These are phyloP conservation scores for Prunella vulgaris DNA, from an alignment of 257 asterid genomes.

Conservation along the genomic window DNA sequence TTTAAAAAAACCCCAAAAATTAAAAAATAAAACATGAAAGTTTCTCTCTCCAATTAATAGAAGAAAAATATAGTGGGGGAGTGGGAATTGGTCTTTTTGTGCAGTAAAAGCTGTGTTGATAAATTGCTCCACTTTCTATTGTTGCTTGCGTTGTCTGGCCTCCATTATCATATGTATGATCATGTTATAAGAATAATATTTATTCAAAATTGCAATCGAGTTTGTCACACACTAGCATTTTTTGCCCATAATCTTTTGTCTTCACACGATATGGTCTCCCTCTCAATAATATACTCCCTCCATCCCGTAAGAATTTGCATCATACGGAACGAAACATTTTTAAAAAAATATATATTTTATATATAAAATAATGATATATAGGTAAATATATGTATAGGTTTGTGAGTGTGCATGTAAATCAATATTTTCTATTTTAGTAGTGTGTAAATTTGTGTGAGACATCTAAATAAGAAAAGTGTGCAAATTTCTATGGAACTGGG, in stretches of 20 bases:
- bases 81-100: neutral
- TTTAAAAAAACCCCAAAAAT: neutral
- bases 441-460: too few relatives aligned
- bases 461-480: too few relatives aligned
- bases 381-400: too few relatives aligned
- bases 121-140: slow-evolving; percentile 12
- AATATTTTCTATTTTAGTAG: too few relatives aligned
- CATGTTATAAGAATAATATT: neutral
- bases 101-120: neutral
- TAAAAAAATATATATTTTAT: too few relatives aligned
- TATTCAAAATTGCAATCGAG: neutral
- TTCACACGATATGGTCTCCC: neutral
- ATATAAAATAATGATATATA: too few relatives aligned
- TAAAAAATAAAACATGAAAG: neutral
- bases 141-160: neutral
- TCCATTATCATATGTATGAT: neutral
- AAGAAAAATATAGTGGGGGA: neutral
- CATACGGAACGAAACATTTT: too few relatives aligned
- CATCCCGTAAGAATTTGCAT: too few relatives aligned
- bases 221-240: neutral
- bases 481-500: too few relatives aligned
- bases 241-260: neutral
- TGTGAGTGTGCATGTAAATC: too few relatives aligned
- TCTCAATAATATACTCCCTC: too few relatives aligned
- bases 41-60: neutral